Conservation (phyloP, 83 land plant species). For the Isoetes engelmannii region DNA sequence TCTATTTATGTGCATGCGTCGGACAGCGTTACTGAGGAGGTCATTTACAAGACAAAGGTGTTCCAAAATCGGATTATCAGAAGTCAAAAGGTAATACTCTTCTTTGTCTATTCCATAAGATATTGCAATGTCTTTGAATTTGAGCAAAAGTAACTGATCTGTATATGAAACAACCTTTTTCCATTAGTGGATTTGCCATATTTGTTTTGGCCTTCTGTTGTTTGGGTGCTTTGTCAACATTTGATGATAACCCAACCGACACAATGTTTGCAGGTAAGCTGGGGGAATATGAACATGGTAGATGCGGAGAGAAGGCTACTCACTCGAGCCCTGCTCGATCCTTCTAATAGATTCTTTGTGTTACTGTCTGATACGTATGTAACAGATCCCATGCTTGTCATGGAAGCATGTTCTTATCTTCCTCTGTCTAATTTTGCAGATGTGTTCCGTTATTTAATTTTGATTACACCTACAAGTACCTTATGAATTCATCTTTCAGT, state of each 20-base stretch:
- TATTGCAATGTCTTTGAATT: neutral
- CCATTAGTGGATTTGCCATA: neutral
- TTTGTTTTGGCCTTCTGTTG: conserved; percentile 1
- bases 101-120: neutral
- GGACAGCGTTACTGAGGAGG: conserved; percentile 24
- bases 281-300: conserved; percentile 87
- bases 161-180: neutral
- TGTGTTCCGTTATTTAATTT: conserved; percentile 71
- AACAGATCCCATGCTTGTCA: too few species aligned
- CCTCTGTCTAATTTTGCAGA: conserved; percentile 30
- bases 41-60: conserved; percentile 38
- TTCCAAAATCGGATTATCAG: conserved; percentile 49
- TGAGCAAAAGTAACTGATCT: neutral
- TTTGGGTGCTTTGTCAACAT: neutral
- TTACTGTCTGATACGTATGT: conserved; percentile 75
- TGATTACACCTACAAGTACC: conserved; percentile 57
- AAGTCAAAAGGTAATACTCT: conserved; percentile 52
- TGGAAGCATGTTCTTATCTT: too few species aligned
- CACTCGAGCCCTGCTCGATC: conserved; percentile 64
- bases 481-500: conserved; percentile 50
- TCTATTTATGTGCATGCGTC: conserved; percentile 85
- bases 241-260: too few species aligned
- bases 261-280: conserved; percentile 47
- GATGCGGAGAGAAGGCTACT: conserved; percentile 90
- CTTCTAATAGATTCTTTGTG: conserved; percentile 75